Base-by-base conservation (phyloP, 208 protist genomes). In the Phytomonas francai region DNA sequence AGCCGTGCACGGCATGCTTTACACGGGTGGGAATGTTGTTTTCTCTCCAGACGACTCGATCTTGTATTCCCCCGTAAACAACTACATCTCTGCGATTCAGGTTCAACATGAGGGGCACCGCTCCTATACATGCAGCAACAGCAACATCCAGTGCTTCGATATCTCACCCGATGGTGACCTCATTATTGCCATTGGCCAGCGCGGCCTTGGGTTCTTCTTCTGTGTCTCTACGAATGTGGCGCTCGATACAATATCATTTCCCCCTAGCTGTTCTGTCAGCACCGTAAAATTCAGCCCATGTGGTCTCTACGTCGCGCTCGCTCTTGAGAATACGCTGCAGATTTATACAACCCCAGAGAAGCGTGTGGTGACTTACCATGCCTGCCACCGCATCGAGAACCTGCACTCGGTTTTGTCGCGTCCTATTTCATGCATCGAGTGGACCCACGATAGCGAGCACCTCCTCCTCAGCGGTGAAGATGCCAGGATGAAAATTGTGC, bases 1-100 rank as follows among this genome's bases (percentile, higher is more conserved):
- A 3, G 83, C 91, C 33, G 91, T 96, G 71, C 91, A 94, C 76
- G 91, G 91, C 74, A 96, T 93, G 91, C 81, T 96, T 28, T 96
- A 96, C 80, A 96, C 91, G 32, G 91, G 91, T 45, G 91, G 91
- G 68, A 96, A 96, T 77, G 81, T 96, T 42, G 70, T 62, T 67
- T 96, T 96, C 74, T 81, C 83, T 16, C 88, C 86, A 3, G 91
- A 94, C 57, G 91, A 87, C 51, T 69, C 78, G 27, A 79, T 85
- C 67, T 81, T 96, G 39, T 92, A 91, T 78, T 93, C 88, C 9
- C 91, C 91, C 6, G 91, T 96, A 0, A 84, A 93, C 75, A 96
- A 94, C 74, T 92, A 94, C 71, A 73, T 96, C 58, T 90, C 86
- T 34, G 67, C 81, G 27, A 77, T 94, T 56, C 76, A 92, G 70